Conservation (phyloP, 1,284 basidiomycete species). For the Tetrapyrgos nigripes region DNA sequence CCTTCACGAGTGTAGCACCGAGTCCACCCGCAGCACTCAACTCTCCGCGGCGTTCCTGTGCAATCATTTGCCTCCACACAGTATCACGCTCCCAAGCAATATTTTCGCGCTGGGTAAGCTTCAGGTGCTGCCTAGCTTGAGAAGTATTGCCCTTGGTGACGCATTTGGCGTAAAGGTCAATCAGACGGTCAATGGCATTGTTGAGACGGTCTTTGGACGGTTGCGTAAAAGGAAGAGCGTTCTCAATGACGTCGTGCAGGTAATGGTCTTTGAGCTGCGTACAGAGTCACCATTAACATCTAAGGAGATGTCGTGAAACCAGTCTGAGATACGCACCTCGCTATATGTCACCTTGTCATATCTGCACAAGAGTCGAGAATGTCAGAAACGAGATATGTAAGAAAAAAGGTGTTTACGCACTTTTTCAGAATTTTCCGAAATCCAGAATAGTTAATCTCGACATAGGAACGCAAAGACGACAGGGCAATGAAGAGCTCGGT, state of each 20-base stretch:
- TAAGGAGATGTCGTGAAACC: not conserved
- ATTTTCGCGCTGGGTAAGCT: slow-evolving; percentile 90
- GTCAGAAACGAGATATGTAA: slow-evolving; percentile 8
- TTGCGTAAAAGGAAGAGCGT: slow-evolving; percentile 71
- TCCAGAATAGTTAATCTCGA: slow-evolving; percentile 93
- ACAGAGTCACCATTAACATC: slow-evolving; percentile 1
- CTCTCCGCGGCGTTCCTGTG: slow-evolving; percentile 79
- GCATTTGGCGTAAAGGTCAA: slow-evolving; percentile 87
- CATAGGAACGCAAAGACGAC: slow-evolving; percentile 90
- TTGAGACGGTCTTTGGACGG: slow-evolving; percentile 71
- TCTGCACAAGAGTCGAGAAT: slow-evolving; percentile 42
- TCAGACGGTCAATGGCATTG: slow-evolving; percentile 64
- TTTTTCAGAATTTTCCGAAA: slow-evolving; percentile 98
- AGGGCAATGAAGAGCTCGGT: slow-evolving; percentile 86
- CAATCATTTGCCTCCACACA: slow-evolving; percentile 98
- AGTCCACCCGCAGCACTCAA: slow-evolving; percentile 47
- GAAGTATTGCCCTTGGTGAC: slow-evolving; percentile 80
- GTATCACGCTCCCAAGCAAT: slow-evolving; percentile 96
- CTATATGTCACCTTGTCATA: slow-evolving; percentile 96
- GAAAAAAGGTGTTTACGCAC: slow-evolving; percentile 52
- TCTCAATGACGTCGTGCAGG: slow-evolving; percentile 79
- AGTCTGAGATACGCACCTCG: slow-evolving; percentile 50
- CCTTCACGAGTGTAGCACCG: slow-evolving; percentile 55
- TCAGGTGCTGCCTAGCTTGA: slow-evolving; percentile 83
- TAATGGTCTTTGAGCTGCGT: slow-evolving; percentile 82